These are phyloP conservation scores for Rauvolfia tetraphylla DNA, from an alignment of 257 asterid species.

Conservation along the genomic window DNA sequence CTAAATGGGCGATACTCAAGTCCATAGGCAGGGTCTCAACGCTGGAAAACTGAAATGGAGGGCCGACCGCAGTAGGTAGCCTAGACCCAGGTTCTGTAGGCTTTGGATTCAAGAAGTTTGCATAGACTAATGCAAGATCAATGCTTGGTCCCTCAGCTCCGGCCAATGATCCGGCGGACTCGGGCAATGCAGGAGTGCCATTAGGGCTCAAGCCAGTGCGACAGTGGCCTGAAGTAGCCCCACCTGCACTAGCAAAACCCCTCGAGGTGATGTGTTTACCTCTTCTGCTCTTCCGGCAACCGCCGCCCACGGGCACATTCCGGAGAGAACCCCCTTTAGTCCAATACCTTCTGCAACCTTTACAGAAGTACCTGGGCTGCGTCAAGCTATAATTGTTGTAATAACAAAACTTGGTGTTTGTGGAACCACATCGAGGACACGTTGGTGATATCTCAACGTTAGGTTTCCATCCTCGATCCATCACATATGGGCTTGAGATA, in stretches of 20 bases:
- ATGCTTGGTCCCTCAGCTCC: slow-evolving; percentile 27
- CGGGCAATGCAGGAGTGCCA: not conserved
- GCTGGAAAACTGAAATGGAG: slow-evolving; percentile 23
- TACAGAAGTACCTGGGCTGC: slow-evolving; percentile 76
- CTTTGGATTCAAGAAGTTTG: slow-evolving; percentile 53
- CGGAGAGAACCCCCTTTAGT: slow-evolving; percentile 83
- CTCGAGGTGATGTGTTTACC: slow-evolving; percentile 13
- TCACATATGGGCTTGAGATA: slow-evolving; percentile 11
- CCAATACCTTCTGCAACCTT: slow-evolving; percentile 80
- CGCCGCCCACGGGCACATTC: slow-evolving; percentile 76
- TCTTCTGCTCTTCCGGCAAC: slow-evolving; percentile 59
- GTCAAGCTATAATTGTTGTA: slow-evolving; percentile 83
- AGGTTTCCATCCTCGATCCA: slow-evolving; percentile 61
- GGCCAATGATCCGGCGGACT: slow-evolving; percentile 10
- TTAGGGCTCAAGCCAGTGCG: too few relatives aligned
- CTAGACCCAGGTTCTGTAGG: slow-evolving; percentile 11
- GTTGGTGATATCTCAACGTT: slow-evolving; percentile 47
- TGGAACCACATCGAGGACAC: slow-evolving; percentile 79
- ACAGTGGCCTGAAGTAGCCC: not conserved
- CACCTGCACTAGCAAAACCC: slow-evolving; percentile 12
- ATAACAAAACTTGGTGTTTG: slow-evolving; percentile 75
- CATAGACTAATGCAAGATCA: slow-evolving; percentile 63
- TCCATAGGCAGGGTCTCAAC: slow-evolving; percentile 13
- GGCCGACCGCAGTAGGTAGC: slow-evolving; percentile 6
- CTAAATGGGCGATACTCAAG: slow-evolving; percentile 7